A percentile compares a stretch with the other conserved stretches of the same genome.
Conservation (phyloP, 140 eudicot genomes). For the Anethum foeniculum region DNA sequence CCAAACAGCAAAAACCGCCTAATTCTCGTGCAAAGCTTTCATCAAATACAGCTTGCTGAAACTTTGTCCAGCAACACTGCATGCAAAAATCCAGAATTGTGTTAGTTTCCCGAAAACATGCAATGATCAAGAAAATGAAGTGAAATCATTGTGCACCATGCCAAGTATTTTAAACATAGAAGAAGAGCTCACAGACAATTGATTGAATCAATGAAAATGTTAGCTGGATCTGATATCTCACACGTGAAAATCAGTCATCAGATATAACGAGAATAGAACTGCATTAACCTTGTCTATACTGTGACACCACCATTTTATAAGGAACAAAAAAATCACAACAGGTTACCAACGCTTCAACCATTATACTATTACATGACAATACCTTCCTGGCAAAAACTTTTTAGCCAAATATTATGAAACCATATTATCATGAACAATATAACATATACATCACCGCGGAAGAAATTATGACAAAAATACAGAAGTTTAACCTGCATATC, state of each 20-base stretch:
- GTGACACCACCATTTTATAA: neutral
- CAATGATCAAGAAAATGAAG: neutral
- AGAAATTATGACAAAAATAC: no score
- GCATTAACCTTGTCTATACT: neutral
- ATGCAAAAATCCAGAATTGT: neutral
- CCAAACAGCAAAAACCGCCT: constrained; percentile 2
- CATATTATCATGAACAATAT: neutral
- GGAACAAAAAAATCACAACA: neutral
- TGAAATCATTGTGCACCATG: neutral
- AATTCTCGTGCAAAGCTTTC: constrained; percentile 89
- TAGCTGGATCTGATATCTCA: neutral
- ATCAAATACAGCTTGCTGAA: constrained; percentile 71
- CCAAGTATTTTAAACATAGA: neutral
- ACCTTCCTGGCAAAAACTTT: neutral
- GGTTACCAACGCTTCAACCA: neutral
- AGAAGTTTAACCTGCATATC: neutral
- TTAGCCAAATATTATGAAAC: neutral
- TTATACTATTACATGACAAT: no score
- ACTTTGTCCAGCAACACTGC: constrained; percentile 60
- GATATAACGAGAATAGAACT: neutral
- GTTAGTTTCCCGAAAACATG: neutral
- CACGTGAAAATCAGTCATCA: neutral
- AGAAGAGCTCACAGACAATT: neutral
- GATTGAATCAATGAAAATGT: neutral
- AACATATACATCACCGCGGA: no score